These are phyloP conservation scores for Salix udensis DNA, from an alignment of 345 rosid species.

Conservation along the genomic window DNA sequence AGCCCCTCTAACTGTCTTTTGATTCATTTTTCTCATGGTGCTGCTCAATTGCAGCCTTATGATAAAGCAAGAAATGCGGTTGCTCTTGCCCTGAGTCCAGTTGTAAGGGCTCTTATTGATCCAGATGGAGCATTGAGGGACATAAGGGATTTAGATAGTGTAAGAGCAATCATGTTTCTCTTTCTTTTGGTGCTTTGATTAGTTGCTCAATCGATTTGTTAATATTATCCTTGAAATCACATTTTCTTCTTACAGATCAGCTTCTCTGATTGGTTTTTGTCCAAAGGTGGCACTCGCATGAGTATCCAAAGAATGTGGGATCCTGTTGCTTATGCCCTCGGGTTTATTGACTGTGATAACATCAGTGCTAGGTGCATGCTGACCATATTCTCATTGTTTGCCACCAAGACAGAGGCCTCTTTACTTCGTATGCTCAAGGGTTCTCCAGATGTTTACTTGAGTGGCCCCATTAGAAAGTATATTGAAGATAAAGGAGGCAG, in stretches of 20 bases:
- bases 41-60: slow-evolving; percentile 52
- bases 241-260: slow-evolving; percentile 58
- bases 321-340: slow-evolving; percentile 99
- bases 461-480: slow-evolving; percentile 88
- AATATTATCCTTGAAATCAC: background rate
- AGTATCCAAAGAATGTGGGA: slow-evolving; percentile 99
- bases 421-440: slow-evolving; percentile 98
- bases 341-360: slow-evolving; percentile 97
- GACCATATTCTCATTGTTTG: slow-evolving; percentile 94
- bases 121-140: slow-evolving; percentile 92
- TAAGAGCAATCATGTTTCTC: slow-evolving; percentile 32
- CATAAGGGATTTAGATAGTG: slow-evolving; percentile 80
- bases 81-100: slow-evolving; percentile 95
- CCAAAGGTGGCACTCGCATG: slow-evolving; percentile 84
- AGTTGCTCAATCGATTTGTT: background rate
- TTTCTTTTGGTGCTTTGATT: slow-evolving; percentile 2
- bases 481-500: slow-evolving; percentile 87
- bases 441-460: slow-evolving; percentile 88
- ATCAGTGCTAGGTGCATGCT: slow-evolving; percentile 99
- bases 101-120: slow-evolving; percentile 79
- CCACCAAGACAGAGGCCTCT: slow-evolving; percentile 99
- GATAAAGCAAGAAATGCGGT: slow-evolving; percentile 91
- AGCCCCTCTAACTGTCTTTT: slow-evolving; percentile 8
- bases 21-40: slow-evolving; percentile 1
- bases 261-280: slow-evolving; percentile 97